Evolutionary conservation across 2,329 filamentous ascomycete species (phyloP).

Genomic region (Paraphoma sp.): DNA sequence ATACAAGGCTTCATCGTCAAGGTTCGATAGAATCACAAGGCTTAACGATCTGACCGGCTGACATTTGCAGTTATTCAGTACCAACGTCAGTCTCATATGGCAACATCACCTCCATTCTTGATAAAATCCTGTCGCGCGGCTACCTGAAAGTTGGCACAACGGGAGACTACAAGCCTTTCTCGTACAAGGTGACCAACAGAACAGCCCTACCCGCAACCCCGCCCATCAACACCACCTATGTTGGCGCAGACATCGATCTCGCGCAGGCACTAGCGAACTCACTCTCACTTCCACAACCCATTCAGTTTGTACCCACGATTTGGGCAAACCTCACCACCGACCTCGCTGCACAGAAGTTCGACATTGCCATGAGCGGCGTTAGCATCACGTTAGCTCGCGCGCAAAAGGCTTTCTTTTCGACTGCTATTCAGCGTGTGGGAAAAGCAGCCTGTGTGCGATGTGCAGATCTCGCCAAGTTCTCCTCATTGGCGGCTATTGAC

Average conservation of each 20-base stretch:
- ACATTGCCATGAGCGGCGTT: conserved; percentile 20
- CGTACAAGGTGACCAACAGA: conserved; percentile 17
- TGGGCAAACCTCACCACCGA: conserved; percentile 15
- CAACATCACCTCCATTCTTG: conserved; percentile 13
- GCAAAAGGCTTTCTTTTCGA: conserved; percentile 13
- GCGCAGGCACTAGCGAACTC: conserved; percentile 16
- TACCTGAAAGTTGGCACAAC: conserved; percentile 24
- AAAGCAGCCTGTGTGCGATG: conserved; percentile 20
- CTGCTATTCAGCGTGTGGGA: conserved; percentile 10
- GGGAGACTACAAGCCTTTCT: conserved; percentile 21
- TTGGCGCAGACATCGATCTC: conserved; percentile 18
- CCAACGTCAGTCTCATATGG: background rate
- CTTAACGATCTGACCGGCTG: background rate
- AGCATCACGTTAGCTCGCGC: conserved; percentile 17
- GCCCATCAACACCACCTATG: conserved; percentile 15
- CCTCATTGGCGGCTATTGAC: conserved; percentile 17
- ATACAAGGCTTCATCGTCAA: background rate
- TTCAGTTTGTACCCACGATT: conserved; percentile 16
- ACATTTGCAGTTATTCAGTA: background rate
- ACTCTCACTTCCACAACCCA: conserved; percentile 7
- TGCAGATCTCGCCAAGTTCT: conserved; percentile 6
- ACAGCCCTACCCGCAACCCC: conserved; percentile 12
- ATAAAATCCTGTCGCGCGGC: conserved; percentile 14
- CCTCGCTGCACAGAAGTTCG: conserved; percentile 10
- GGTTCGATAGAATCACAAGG: background rate